Conservation (phyloP, 192 early-diverging fungal species). For the Dissophora ornata region DNA sequence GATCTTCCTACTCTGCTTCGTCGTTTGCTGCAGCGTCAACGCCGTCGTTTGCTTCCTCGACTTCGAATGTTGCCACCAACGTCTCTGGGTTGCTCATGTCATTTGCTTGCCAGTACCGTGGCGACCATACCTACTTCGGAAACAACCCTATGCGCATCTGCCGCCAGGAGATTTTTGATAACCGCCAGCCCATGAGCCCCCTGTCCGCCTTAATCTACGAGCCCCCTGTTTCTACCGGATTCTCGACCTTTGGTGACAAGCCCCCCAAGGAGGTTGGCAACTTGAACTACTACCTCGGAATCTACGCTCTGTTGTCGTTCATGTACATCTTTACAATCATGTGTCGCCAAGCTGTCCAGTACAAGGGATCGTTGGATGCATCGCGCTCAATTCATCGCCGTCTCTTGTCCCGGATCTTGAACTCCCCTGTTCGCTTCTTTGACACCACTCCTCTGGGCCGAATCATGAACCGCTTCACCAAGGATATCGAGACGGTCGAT, state of each 20-base stretch:
- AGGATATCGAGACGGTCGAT: constrained; percentile 70
- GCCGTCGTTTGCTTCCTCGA: constrained; percentile 21
- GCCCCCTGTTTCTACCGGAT: background rate
- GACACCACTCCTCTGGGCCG: constrained; percentile 82
- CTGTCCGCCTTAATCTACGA: constrained; percentile 29
- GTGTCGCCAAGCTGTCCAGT: constrained; percentile 58
- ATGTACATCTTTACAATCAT: constrained; percentile 45
- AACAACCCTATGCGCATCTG: constrained; percentile 37
- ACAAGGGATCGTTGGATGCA: constrained; percentile 64
- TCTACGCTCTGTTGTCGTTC: constrained; percentile 66
- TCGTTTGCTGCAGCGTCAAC: constrained; percentile 24
- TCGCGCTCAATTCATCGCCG: constrained; percentile 69
- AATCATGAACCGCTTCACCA: constrained; percentile 82
- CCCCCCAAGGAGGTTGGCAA: constrained; percentile 17
- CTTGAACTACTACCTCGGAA: constrained; percentile 68
- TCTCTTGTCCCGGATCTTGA: constrained; percentile 62
- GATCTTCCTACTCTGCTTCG: constrained; percentile 2
- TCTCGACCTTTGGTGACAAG: constrained; percentile 21
- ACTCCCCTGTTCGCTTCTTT: constrained; percentile 59
- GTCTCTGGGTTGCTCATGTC: constrained; percentile 44
- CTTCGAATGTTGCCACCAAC: constrained; percentile 32
- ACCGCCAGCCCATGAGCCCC: constrained; percentile 44
- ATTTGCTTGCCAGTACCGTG: constrained; percentile 53
- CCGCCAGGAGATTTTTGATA: constrained; percentile 47
- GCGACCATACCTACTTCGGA: constrained; percentile 49